Base-by-base conservation (phyloP, 208 protist genomes). In the Acanthamoeba castellanii region DNA sequence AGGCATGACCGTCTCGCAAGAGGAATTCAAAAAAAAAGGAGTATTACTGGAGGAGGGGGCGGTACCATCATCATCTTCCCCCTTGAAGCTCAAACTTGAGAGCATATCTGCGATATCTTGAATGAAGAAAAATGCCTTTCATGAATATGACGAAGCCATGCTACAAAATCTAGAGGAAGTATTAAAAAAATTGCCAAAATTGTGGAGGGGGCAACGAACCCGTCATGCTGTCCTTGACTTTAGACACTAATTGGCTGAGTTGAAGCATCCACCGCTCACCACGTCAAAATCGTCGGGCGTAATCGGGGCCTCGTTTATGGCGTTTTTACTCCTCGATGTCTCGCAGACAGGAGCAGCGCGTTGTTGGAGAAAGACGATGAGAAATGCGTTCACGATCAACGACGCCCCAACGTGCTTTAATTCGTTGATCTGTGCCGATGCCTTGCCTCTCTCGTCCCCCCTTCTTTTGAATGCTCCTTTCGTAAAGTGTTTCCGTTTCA, bases 191-290 rank as follows among this genome's bases (percentile, higher is more conserved):
- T 37, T n/a, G 25, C 7, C 32, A 11, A 47, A 34, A 27, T 76
- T 14, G 27, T 20, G 78, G 37, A 37, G 47, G 37, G 32, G 22
- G 47, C 37, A 25, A 37, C 11, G 45, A 6, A 89, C 82, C 82
- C 55, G 82, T 89, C 82, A 89, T 89, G 82, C 82, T 89, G 82
- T 89, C 55, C 82, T 89, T 89, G 55, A 89, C 47, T 45, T 89
- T 89, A 3, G 55, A 57, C 52, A 89, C 82, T n/a, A 57, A 89
- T 66, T 89, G 52, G 30, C 82, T 89, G 47, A 89, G 72, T 50
- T 81, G 72, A 81, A 81, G 72, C 72, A 81, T 81, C 72, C 72
- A 81, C 30, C 34, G 68, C 27, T 20, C 68, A 76, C 68, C 30
- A 50, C 25, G 37, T n/a, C 72, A 70, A 70, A 70, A 70, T 70